Conservation (phyloP, 164 flowering plant genomes). For the Tetrastigma voinierianum region DNA sequence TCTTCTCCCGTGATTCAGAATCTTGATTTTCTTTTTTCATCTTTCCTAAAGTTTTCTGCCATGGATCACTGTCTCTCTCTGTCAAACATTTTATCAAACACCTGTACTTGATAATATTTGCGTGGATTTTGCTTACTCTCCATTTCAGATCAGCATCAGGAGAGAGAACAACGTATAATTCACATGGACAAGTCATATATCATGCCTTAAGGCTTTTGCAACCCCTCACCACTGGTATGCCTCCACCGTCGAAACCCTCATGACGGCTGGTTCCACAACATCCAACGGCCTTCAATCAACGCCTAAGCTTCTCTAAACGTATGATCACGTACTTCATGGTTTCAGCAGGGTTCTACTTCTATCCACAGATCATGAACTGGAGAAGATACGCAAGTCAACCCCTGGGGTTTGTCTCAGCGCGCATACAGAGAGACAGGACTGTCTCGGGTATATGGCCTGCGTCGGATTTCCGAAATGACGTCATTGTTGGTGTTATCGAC, state of each 20-base stretch:
- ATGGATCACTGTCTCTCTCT: too few relatives aligned
- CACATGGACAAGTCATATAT: constrained; percentile 61
- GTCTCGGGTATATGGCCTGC: constrained; percentile 60
- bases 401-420: constrained; percentile 38
- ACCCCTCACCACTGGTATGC: constrained; percentile 42
- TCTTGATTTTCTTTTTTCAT: too few relatives aligned
- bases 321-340: constrained; percentile 46
- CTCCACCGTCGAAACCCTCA: constrained; percentile 29
- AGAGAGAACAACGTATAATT: constrained; percentile 34
- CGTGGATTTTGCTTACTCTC: constrained; percentile 1
- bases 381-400: constrained; percentile 16
- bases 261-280: constrained; percentile 1
- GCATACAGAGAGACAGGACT: constrained; percentile 22
- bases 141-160: background rate
- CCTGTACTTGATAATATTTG: background rate
- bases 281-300: background rate
- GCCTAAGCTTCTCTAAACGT: constrained; percentile 30
- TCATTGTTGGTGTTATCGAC: constrained; percentile 66
- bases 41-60: too few relatives aligned
- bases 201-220: constrained; percentile 46
- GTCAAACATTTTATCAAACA: too few relatives aligned
- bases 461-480: constrained; percentile 37
- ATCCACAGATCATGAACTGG: constrained; percentile 28
- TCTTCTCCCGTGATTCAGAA: too few relatives aligned
- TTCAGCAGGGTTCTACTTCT: constrained; percentile 46